Evolutionary conservation across 805 yeast genomes (phyloP).

Genomic region (Zygosaccharomyces bailii): DNA sequence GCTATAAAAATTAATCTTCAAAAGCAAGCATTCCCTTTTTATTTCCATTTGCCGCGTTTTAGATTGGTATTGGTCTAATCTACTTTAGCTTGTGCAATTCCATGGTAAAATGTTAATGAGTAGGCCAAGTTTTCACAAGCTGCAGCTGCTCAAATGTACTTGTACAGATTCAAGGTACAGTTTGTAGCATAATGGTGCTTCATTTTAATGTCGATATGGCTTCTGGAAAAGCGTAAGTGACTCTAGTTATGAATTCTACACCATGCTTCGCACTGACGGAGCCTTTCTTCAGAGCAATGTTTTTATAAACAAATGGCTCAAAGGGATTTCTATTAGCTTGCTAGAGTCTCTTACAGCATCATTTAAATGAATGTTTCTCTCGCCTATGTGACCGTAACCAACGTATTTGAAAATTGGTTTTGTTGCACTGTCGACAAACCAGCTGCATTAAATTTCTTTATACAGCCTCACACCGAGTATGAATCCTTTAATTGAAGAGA

Average conservation of each 20-base stretch:
- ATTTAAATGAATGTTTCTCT: conserved; percentile 86
- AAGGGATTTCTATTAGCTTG: conserved; percentile 67
- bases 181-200: conserved; percentile 79
- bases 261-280: conserved; percentile 94
- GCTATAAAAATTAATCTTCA: too few relatives aligned
- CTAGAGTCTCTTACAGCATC: conserved; percentile 78
- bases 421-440: conserved; percentile 59
- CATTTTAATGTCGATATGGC: conserved; percentile 57
- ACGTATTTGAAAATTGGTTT: conserved; percentile 84
- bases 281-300: conserved; percentile 65
- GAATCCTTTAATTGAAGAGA: conserved; percentile 74
- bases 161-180: conserved; percentile 85
- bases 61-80: too few relatives aligned
- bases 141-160: conserved; percentile 66
- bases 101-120: too few relatives aligned
- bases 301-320: conserved; percentile 90
- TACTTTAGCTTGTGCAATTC: too few relatives aligned
- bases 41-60: too few relatives aligned
- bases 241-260: conserved; percentile 87
- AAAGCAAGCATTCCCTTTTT: too few relatives aligned
- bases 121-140: too few relatives aligned
- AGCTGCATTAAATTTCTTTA: conserved; percentile 49
- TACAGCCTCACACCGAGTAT: conserved; percentile 71
- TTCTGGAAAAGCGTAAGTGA: conserved; percentile 76
- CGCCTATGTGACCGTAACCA: conserved; percentile 93